These are phyloP conservation scores for Rhizopogon roseolus DNA, from an alignment of 768 basidiomycete genomes.

Conservation along the genomic window DNA sequence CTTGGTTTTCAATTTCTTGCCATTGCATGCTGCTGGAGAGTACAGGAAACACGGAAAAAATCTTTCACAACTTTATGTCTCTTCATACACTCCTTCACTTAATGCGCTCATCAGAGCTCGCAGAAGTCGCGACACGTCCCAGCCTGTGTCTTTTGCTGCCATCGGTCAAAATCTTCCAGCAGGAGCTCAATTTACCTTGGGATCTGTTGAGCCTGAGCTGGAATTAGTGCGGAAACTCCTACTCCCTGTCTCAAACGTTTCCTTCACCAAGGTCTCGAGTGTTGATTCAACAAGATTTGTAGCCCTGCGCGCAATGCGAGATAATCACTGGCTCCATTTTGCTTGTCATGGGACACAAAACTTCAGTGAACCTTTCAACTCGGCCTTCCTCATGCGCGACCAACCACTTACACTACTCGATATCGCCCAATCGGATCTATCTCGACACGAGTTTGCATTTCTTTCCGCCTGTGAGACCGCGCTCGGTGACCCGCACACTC, in stretches of 20 bases:
- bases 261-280: not conserved
- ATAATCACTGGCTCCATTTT: conserved; percentile 10
- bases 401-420: not conserved
- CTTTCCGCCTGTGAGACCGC: conserved; percentile 21
- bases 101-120: conserved; percentile 7
- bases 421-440: not conserved
- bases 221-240: not conserved
- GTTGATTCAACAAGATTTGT: not conserved
- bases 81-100: conserved; percentile 7
- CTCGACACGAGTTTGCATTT: not conserved
- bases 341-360: conserved; percentile 11
- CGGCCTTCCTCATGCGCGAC: not conserved
- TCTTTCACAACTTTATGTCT: not conserved
- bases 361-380: conserved; percentile 7
- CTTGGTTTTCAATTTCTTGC: conserved; percentile 21
- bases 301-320: not conserved
- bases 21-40: conserved; percentile 30
- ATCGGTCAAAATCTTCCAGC: not conserved
- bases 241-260: not conserved
- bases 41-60: conserved; percentile 8
- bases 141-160: not conserved
- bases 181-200: not conserved
- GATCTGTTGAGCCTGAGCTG: no score
- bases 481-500: conserved; percentile 7
- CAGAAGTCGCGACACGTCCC: not conserved